Percentiles rank a stretch among this genome's conserved stretches.
These are phyloP conservation scores for Prunus yedoensis DNA, from an alignment of 331 rosid genomes.

Conservation along the genomic window DNA sequence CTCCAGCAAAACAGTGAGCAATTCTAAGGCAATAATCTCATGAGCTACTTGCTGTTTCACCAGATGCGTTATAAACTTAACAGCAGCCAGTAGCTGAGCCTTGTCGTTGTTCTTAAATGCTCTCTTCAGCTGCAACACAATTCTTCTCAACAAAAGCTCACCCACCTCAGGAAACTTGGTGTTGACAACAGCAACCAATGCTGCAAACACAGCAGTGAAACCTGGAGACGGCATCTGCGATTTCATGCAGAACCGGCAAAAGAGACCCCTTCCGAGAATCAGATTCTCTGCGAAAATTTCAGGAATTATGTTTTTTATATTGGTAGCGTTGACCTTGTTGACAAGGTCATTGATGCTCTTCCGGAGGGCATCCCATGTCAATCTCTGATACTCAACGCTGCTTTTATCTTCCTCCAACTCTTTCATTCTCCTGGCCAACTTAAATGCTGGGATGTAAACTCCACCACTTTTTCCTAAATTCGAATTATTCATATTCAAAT, in stretches of 20 bases:
- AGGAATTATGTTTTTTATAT: slow-evolving; percentile 77
- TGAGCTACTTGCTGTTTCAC: slow-evolving; percentile 94
- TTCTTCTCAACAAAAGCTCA: slow-evolving; percentile 80
- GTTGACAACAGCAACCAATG: slow-evolving; percentile 86
- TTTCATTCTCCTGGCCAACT: slow-evolving; percentile 89
- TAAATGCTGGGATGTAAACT: slow-evolving; percentile 87
- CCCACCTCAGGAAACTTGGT: slow-evolving; percentile 94
- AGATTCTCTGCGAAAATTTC: slow-evolving; percentile 79
- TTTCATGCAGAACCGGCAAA: slow-evolving; percentile 92
- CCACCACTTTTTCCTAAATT: slow-evolving; percentile 88
- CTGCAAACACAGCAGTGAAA: slow-evolving; percentile 87
- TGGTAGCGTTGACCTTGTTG: slow-evolving; percentile 93
- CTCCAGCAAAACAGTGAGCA: slow-evolving; percentile 83
- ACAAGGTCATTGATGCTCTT: slow-evolving; percentile 94
- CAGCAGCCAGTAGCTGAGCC: slow-evolving; percentile 97
- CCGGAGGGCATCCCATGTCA: slow-evolving; percentile 93
- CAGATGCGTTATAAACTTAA: slow-evolving; percentile 83
- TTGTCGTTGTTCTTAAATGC: slow-evolving; percentile 93
- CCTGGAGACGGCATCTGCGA: slow-evolving; percentile 96
- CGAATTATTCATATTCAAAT: slow-evolving; percentile 23
- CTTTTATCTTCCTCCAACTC: slow-evolving; percentile 92
- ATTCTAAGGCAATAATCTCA: slow-evolving; percentile 78
- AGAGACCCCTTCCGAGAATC: slow-evolving; percentile 86
- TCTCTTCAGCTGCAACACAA: slow-evolving; percentile 88
- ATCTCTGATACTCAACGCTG: slow-evolving; percentile 74